phyloP scores from a whole-genome alignment of 768 basidiomycete genomes.

The Suillus subluteus region DNA sequence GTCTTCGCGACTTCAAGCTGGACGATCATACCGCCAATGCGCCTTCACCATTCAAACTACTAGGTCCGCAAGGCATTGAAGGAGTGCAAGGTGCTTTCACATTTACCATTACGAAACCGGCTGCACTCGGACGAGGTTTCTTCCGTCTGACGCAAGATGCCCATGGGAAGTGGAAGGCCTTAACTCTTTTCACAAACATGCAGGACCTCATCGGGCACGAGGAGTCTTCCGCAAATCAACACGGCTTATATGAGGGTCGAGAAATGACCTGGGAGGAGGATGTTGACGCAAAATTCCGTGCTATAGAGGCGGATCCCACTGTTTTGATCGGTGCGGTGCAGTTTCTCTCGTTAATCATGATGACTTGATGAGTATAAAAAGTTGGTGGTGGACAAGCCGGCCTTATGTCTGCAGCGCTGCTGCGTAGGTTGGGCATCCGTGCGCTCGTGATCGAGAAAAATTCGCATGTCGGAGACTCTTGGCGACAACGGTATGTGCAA shows the following conservation, averaged over 20 bases:
- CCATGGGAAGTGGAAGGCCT: slow-evolving; percentile 60
- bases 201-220: slow-evolving; percentile 55
- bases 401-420: slow-evolving; percentile 56
- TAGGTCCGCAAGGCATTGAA: slow-evolving; percentile 50
- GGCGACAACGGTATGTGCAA: slow-evolving; percentile 53
- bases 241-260: background rate
- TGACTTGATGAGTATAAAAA: slow-evolving; percentile 26
- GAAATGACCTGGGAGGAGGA: slow-evolving; percentile 1
- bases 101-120: slow-evolving; percentile 78
- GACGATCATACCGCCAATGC: slow-evolving; percentile 64
- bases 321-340: slow-evolving; percentile 38
- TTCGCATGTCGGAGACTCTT: slow-evolving; percentile 50
- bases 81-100: slow-evolving; percentile 22
- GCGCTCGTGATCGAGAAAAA: slow-evolving; percentile 56
- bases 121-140: slow-evolving; percentile 40
- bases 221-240: slow-evolving; percentile 41
- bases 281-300: slow-evolving; percentile 1
- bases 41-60: slow-evolving; percentile 83
- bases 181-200: slow-evolving; percentile 57
- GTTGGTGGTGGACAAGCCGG: slow-evolving; percentile 67
- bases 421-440: slow-evolving; percentile 54
- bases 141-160: background rate
- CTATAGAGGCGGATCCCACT: slow-evolving; percentile 29
- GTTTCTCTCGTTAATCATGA: background rate
- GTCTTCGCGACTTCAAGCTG: background rate